phyloP scores from a whole-genome alignment of 352 stramenopile species.

The Pythium insidiosum region DNA sequence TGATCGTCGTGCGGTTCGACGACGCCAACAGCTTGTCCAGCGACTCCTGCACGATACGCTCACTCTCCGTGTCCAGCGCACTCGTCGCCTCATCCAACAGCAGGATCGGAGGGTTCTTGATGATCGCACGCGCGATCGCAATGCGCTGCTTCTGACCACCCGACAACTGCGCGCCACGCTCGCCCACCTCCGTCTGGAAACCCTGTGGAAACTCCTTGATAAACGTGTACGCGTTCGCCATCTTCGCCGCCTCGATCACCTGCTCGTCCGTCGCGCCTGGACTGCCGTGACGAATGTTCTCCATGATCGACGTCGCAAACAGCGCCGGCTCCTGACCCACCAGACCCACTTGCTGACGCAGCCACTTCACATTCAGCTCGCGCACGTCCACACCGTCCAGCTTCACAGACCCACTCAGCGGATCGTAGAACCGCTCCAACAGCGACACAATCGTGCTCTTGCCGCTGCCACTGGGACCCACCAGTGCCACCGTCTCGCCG shows the following conservation, averaged over 20 bases:
- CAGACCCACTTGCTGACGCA: conserved; percentile 75
- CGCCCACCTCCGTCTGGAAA: conserved; percentile 85
- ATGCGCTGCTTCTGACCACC: conserved; percentile 94
- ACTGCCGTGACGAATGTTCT: conserved; percentile 8
- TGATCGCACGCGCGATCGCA: conserved; percentile 85
- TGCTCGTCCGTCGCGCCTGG: conserved; percentile 4
- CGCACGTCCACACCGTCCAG: conserved; percentile 31
- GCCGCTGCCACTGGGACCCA: conserved; percentile 32
- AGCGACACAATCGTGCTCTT: conserved; percentile 85
- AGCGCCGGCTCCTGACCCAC: conserved; percentile 78
- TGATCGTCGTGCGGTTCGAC: conserved; percentile 70
- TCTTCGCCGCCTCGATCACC: conserved; percentile 4
- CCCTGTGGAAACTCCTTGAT: conserved; percentile 72
- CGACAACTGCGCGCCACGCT: conserved; percentile 76
- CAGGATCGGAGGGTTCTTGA: conserved; percentile 80
- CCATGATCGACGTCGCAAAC: conserved; percentile 16
- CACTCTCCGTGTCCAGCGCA: conserved; percentile 60
- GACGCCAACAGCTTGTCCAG: conserved; percentile 48
- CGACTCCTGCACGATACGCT: conserved; percentile 87
- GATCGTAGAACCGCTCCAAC: conserved; percentile 89
- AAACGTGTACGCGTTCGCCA: conserved; percentile 35
- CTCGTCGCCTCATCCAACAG: conserved; percentile 84
- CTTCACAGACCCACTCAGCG: conserved; percentile 16
- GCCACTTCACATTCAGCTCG: conserved; percentile 53
- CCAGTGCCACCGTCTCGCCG: conserved; percentile 31